A percentile compares a stretch with the other conserved stretches of the same genome.
These are phyloP conservation scores for Stramenopiles sp. DNA, from an alignment of 352 stramenopile species.

Conservation along the genomic window DNA sequence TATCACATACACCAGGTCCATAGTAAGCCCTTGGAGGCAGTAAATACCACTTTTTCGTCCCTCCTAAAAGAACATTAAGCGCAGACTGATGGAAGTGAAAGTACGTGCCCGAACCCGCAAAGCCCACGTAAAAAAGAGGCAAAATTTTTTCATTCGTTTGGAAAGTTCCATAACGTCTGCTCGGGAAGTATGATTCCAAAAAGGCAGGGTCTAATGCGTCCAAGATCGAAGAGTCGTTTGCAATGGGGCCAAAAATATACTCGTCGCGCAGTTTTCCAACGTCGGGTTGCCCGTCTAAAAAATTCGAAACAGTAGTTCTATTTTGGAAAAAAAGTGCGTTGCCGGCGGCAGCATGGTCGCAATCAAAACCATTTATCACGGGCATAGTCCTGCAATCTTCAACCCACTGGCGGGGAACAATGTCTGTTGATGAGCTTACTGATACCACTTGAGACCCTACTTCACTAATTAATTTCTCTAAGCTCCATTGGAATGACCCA, in stretches of 20 bases:
- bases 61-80: background rate
- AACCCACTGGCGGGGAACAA: background rate
- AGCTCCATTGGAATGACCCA: no score
- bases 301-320: background rate
- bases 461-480: no score
- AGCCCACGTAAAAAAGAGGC: background rate
- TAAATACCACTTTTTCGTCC: background rate
- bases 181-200: no score
- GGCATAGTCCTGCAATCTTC: background rate
- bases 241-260: background rate
- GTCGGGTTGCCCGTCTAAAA: background rate
- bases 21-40: background rate
- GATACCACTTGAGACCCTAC: no score
- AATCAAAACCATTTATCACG: no score
- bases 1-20: background rate
- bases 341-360: background rate
- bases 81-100: background rate
- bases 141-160: background rate
- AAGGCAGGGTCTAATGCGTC: background rate
- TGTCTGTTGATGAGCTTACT: background rate
- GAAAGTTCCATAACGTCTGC: no score
- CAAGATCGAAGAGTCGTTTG: no score
- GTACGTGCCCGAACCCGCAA: background rate
- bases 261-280: background rate
- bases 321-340: constrained; percentile 3